Base-by-base conservation (phyloP, 371 early-diverging fungal species). In the Conidiobolus incongruus region DNA sequence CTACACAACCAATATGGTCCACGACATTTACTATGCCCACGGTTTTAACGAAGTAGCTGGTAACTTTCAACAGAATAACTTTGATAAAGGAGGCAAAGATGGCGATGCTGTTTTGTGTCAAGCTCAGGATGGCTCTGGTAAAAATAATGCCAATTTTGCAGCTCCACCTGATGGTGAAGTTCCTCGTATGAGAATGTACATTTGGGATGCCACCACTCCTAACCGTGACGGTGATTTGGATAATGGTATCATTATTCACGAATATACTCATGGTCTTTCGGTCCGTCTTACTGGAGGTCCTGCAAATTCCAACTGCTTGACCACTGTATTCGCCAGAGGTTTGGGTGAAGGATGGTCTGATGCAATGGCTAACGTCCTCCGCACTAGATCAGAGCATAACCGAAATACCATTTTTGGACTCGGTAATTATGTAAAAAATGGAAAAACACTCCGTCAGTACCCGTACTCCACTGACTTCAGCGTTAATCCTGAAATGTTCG, bases 1-100 rank as follows among this genome's bases (percentile, higher is more conserved):
- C 54, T 94, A 91, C 61, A 77, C 77, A 72, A 81, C 77, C 59
- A 93, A 93, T 59, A 70, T 60, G 44, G 60, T 59, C 41, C 54
- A 54, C 31, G 54, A 54, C 36, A 3, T 35, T 4, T 35, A 52
- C n/a, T 44, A 49, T 31, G 19, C 13, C n/a, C 52, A 48, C 36
- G 54, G 54, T 0, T 54, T 54, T 28, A 40, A 52, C 46, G 54
- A 54, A 20, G 29, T 6, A 15, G 38, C 54, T 11, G 54, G 54
- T n/a, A 54, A 54, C 40, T 54, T 54, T 30, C 53, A 54, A 35
- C 20, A 35, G 20, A 40, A 44, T 21, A 57, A 55, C 20, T 28
- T 37, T 37, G 43, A 39, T 30, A 24, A 40, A 22, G 66, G 68
- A 22, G 77, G 77, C 10, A 31, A 44, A n/a, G 70, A 60, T 34